Base-by-base conservation (phyloP, 2,329 filamentous ascomycete species). In the Fusarium sp. region DNA sequence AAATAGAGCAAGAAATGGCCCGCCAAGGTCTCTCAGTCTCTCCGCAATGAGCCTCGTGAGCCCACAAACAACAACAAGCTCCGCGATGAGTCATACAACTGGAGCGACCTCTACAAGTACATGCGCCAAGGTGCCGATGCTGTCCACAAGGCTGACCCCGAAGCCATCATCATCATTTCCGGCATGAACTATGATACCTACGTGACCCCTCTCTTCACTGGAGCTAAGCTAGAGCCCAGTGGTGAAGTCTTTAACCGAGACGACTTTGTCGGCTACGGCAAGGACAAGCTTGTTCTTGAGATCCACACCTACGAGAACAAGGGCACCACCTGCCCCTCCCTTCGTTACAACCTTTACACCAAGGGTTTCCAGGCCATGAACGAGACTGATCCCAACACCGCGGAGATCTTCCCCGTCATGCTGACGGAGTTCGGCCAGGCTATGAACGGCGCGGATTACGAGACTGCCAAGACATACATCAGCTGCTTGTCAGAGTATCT, bases 251-350 rank as follows among this genome's bases (percentile, higher is more conserved):
- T 87, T 70, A 76, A 71, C 52, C 73, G 78, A 5, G 70, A 70
- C 15, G 82, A 85, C 69, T 89, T 87, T 67, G 65, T 77, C 3
- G 82, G 80, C 2, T 86, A 83, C 73, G 76, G 76, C 2, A 49
- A 68, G 2, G 76, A 87, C 70, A 89, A 89, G 77, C 79, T 89
- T 0, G 86, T 87, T 9, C 80, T 89, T 4, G 87, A 89, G 74
- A 78, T 89, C 11, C 87, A 89, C 80, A 88, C 87, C 77, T 89
- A 89, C 75, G 79, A 86, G 62, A 86, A 81, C 67, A 71, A 75
- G n/a, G 81, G 82, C 5, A 79, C 75, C 0, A 82, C 78, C 70
- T 89, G 87, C 74, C 72, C 74, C 10, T 77, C 76, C 10, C 79
- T 88, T 14, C 76, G 80, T 63, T 74, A 77, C 49, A 82, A 82